A percentile compares a stretch with the other conserved stretches of the same genome.
Conservation (phyloP, 768 basidiomycete species). For the Tulasnella sp. region DNA sequence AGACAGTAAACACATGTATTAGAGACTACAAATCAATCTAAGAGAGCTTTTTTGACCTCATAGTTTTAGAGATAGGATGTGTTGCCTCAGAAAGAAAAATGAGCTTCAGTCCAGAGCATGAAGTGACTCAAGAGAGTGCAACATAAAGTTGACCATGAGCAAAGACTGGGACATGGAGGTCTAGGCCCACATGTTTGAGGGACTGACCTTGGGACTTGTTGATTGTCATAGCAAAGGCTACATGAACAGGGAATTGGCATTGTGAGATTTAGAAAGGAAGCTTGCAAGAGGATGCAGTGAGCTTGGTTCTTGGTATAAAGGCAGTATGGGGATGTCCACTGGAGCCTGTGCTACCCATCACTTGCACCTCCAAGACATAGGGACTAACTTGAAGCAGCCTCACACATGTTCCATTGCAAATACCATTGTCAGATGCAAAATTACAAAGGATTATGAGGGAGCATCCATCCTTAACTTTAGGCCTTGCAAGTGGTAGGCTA, state of each 20-base stretch:
- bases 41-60: too few relatives aligned
- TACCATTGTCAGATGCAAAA: conserved; percentile 27
- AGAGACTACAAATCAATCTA: too few relatives aligned
- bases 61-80: too few relatives aligned
- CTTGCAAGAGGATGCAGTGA: conserved; percentile 24
- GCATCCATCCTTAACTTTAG: conserved; percentile 24
- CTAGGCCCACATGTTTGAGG: conserved; percentile 33
- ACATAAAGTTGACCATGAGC: conserved; percentile 39
- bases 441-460: conserved; percentile 38
- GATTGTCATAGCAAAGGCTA: conserved; percentile 40
- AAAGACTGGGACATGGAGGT: conserved; percentile 32
- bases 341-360: conserved; percentile 32
- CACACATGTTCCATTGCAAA: conserved; percentile 24
- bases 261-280: conserved; percentile 24
- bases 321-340: conserved; percentile 30
- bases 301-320: conserved; percentile 33
- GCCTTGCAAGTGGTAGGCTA: conserved; percentile 33
- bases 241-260: conserved; percentile 35
- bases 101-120: too few relatives aligned
- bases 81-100: too few relatives aligned
- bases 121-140: too few relatives aligned
- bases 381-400: conserved; percentile 27
- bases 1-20: too few relatives aligned
- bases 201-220: conserved; percentile 44
- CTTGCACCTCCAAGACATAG: conserved; percentile 28